Evolutionary conservation across 805 yeast species (phyloP), one percentile per base, ranked within the genome.

Genomic region (Wickerhamomyces bisporus): DNA sequence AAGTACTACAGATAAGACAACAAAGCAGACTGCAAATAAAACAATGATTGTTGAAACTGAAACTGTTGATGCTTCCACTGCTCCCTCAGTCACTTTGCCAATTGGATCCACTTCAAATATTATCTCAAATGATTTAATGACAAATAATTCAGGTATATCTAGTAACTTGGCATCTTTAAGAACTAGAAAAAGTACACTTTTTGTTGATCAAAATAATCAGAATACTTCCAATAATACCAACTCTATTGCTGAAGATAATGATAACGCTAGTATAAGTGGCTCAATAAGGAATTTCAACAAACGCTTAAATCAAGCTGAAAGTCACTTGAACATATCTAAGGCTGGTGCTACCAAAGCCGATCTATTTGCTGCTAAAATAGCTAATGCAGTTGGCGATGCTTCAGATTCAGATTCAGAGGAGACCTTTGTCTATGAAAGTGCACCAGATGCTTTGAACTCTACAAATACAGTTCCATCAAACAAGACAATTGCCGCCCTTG

Each of bases 361-460:
- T 54, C 77, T 87, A 43, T 93, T 93, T 60, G 98, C 97, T 9
- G 97, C 98, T 0, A 85, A 83, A 50, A 69, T 93, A 43, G 98
- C 96, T 8, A 81, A 87, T 39, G 98, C 98, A 1, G 94, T 91
- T 4, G 95, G 84, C 45, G 96, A 87, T 50, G 89, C 78, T 31
- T 86, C 84, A 43, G 78, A 84, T 29, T 81, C 89, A 25, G 97
- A 89, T 57, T 79, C 88, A 19, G 96, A 89, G 49, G 98, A 93
- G 58, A 87, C 95, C 2, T 91, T 93, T 69, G 96, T 91, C n/a
- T 91, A 91, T 58, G 97, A 89, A 52, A 54, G 58, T 38, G 55
- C 56, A 0, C 56, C 56, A 11, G 57, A 53, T 44, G 53, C 48
- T 5, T 20, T 47, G 19, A 43, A 45, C 26, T 42, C 56, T 2